Conservation (phyloP, 148 eudicot species). For the Cornus controversa region DNA sequence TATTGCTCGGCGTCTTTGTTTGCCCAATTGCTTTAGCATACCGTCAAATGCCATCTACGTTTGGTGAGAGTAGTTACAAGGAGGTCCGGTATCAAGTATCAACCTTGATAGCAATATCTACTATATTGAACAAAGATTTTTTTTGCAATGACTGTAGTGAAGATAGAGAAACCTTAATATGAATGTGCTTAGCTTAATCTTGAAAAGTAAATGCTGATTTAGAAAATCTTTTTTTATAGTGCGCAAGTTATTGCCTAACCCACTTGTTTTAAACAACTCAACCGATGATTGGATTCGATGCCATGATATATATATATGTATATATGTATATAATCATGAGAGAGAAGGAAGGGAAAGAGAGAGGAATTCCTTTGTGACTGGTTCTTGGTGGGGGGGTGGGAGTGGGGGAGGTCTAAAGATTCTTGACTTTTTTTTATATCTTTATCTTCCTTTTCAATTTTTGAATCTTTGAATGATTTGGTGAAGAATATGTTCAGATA, state of each 20-base stretch:
- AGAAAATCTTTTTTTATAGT: background rate
- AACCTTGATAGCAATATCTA: too few species aligned
- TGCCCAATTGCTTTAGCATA: too few species aligned
- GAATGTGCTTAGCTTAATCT: background rate
- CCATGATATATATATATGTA: too few species aligned
- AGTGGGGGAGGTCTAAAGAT: background rate
- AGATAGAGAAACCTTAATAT: background rate
- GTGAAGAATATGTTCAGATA: background rate
- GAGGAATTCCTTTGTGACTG: slow-evolving; percentile 11
- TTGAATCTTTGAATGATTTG: slow-evolving; percentile 6
- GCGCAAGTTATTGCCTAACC: slow-evolving; percentile 6
- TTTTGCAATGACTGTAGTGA: too few species aligned
- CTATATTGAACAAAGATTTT: too few species aligned
- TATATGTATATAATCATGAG: too few species aligned
- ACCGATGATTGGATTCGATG: slow-evolving; percentile 13
- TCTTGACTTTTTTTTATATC: background rate
- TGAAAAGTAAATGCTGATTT: background rate
- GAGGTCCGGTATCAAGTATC: too few species aligned
- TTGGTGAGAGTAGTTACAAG: too few species aligned
- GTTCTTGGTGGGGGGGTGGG: background rate
- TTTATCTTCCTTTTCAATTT: background rate
- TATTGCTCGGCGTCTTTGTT: too few species aligned
- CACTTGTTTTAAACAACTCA: slow-evolving; percentile 12
- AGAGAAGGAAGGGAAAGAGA: too few species aligned
- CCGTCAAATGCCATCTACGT: too few species aligned